Percentiles rank a stretch among this genome's conserved stretches.
Evolutionary conservation across 495 filamentous ascomycete species (phyloP).

Genomic region (Haplographium delicatum): DNA sequence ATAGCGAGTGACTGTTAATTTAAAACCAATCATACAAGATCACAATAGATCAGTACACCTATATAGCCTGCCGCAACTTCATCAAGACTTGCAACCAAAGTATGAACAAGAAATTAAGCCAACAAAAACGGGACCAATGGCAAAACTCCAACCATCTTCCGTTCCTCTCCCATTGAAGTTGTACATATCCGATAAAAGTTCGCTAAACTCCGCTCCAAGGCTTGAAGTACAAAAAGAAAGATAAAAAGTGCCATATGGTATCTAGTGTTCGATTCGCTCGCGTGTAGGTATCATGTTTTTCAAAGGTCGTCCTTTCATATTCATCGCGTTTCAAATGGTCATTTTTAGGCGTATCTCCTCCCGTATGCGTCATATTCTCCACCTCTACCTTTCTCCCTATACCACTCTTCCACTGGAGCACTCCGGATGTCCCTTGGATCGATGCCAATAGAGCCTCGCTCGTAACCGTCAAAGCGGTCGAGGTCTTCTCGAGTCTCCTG

Average conservation of each 20-base stretch:
- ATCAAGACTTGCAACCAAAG: background rate
- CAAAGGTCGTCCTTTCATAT: background rate
- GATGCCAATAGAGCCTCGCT: conserved; percentile 9
- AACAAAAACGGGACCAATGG: background rate
- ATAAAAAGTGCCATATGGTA: no score
- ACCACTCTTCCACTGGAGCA: conserved; percentile 21
- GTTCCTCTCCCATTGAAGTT: background rate
- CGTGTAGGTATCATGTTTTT: background rate
- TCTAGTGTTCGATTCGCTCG: background rate
- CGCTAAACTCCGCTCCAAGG: background rate
- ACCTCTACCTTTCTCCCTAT: conserved; percentile 12
- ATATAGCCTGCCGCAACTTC: background rate
- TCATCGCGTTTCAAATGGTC: background rate
- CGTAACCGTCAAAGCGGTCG: conserved; percentile 7
- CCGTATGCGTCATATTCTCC: conserved; percentile 8
- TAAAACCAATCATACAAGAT: background rate
- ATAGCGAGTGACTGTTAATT: background rate
- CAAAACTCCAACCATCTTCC: background rate
- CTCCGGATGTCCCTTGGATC: conserved; percentile 17
- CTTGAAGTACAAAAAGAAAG: background rate
- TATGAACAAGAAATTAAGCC: background rate
- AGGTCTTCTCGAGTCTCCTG: conserved; percentile 8
- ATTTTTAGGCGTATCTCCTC: background rate
- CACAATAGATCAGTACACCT: background rate
- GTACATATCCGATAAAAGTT: background rate